Evolutionary conservation across 1,139 yeast species (phyloP).

Genomic region (Kodamaea ohmeri): DNA sequence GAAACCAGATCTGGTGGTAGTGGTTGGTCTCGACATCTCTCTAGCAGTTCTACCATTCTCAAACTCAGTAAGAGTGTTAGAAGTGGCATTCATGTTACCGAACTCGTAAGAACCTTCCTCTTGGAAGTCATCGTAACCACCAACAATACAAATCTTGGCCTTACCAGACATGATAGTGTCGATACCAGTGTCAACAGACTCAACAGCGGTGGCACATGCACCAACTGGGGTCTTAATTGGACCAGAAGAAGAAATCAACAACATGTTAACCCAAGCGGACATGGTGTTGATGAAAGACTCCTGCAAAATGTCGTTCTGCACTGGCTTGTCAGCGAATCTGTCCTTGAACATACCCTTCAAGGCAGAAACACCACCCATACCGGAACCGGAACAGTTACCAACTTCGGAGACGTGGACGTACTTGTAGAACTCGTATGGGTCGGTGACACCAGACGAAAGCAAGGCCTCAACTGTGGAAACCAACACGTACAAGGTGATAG

Average conservation of each 20-base stretch:
- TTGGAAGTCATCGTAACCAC: constrained; percentile 99
- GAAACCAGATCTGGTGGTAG: constrained; percentile 94
- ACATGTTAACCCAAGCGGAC: constrained; percentile 99
- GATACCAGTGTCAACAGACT: constrained; percentile 93
- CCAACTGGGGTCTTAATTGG: constrained; percentile 99
- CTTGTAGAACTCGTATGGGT: constrained; percentile 97
- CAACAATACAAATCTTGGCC: constrained; percentile 94
- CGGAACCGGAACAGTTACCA: constrained; percentile 99
- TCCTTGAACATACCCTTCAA: constrained; percentile 97
- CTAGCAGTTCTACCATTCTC: constrained; percentile 96
- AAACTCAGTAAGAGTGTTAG: constrained; percentile 80
- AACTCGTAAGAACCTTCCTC: constrained; percentile 98
- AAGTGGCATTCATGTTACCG: constrained; percentile 98
- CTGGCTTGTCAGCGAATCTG: constrained; percentile 87
- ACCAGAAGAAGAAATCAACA: constrained; percentile 95
- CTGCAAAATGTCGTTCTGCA: constrained; percentile 93
- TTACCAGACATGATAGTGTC: constrained; percentile 90
- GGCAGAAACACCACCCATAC: constrained; percentile 99
- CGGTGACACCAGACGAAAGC: constrained; percentile 90
- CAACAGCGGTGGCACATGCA: constrained; percentile 98
- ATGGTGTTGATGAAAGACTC: constrained; percentile 98
- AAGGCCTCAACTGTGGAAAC: constrained; percentile 96
- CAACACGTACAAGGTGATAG: constrained; percentile 86
- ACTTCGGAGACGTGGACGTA: constrained; percentile 97
- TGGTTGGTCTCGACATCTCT: constrained; percentile 98